Evolutionary conservation across 805 yeast genomes (phyloP).

Genomic region (Suhomyces kilbournensis): DNA sequence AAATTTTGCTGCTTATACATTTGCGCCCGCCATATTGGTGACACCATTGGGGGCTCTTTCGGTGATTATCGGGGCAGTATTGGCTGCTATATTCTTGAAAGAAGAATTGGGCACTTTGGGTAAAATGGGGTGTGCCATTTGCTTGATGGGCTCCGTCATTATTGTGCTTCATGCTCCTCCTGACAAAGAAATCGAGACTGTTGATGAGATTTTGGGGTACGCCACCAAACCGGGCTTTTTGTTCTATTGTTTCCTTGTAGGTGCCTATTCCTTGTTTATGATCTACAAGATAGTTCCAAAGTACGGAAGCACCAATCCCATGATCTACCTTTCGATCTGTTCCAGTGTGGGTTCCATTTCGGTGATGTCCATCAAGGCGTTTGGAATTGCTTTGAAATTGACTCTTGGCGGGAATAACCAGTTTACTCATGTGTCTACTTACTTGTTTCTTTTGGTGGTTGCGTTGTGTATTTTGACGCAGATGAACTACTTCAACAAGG

Average conservation of each 20-base stretch:
- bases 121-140: slow-evolving; percentile 89
- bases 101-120: slow-evolving; percentile 88
- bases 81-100: slow-evolving; percentile 79
- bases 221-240: slow-evolving; percentile 79
- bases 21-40: slow-evolving; percentile 90
- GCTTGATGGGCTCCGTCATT: slow-evolving; percentile 82
- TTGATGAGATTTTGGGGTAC: slow-evolving; percentile 79
- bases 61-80: slow-evolving; percentile 87
- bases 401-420: slow-evolving; percentile 85
- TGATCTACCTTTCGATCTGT: slow-evolving; percentile 86
- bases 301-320: slow-evolving; percentile 77
- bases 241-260: slow-evolving; percentile 60
- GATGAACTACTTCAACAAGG: slow-evolving; percentile 92
- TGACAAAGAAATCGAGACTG: slow-evolving; percentile 85
- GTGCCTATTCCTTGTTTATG: slow-evolving; percentile 69
- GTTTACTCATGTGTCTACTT: slow-evolving; percentile 80
- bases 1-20: slow-evolving; percentile 90
- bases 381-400: slow-evolving; percentile 86
- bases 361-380: slow-evolving; percentile 89
- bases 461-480: slow-evolving; percentile 81
- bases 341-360: slow-evolving; percentile 87
- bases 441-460: slow-evolving; percentile 74
- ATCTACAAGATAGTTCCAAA: slow-evolving; percentile 79
- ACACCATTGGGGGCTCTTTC: slow-evolving; percentile 90
- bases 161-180: slow-evolving; percentile 91